Percentiles rank a stretch among this genome's conserved stretches.
These are phyloP conservation scores for Penicillium macrosclerotiorum DNA, from an alignment of 495 filamentous ascomycete genomes.

Conservation along the genomic window DNA sequence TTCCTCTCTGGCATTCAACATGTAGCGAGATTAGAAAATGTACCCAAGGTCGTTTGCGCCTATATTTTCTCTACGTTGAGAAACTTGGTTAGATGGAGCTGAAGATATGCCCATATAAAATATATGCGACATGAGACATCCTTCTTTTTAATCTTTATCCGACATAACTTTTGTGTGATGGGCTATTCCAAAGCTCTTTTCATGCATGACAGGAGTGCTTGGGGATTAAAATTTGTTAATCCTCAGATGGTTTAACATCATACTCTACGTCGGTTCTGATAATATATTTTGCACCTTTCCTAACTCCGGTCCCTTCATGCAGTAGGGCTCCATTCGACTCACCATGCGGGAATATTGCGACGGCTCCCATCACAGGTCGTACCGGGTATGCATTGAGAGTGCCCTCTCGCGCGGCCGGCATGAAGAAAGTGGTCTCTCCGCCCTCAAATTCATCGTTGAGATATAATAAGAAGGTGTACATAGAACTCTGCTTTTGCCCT, in stretches of 20 bases:
- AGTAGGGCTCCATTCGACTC: constrained; percentile 38
- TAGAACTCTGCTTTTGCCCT: constrained; percentile 36
- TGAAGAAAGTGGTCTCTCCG: constrained; percentile 40
- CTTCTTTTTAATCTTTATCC: too few species aligned
- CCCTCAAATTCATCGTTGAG: constrained; percentile 43
- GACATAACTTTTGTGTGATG: too few species aligned
- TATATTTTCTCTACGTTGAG: too few species aligned
- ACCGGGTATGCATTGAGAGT: constrained; percentile 38
- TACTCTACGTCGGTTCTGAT: constrained; percentile 41
- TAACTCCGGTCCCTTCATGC: constrained; percentile 39
- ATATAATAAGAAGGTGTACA: constrained; percentile 43
- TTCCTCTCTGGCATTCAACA: too few species aligned
- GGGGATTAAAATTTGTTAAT: too few species aligned
- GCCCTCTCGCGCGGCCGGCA: constrained; percentile 35
- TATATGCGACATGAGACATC: too few species aligned
- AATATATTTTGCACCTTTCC: constrained; percentile 42
- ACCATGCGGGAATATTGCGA: constrained; percentile 40
- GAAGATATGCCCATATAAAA: too few species aligned
- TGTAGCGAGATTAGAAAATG: too few species aligned
- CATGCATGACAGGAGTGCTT: too few species aligned
- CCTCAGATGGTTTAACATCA: constrained; percentile 31
- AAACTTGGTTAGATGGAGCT: too few species aligned
- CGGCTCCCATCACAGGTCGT: constrained; percentile 39
- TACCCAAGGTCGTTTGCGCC: too few species aligned
- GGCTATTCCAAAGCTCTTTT: too few species aligned